phyloP scores from a whole-genome alignment of 345 rosid species.

The Schrenkiella parvula region DNA sequence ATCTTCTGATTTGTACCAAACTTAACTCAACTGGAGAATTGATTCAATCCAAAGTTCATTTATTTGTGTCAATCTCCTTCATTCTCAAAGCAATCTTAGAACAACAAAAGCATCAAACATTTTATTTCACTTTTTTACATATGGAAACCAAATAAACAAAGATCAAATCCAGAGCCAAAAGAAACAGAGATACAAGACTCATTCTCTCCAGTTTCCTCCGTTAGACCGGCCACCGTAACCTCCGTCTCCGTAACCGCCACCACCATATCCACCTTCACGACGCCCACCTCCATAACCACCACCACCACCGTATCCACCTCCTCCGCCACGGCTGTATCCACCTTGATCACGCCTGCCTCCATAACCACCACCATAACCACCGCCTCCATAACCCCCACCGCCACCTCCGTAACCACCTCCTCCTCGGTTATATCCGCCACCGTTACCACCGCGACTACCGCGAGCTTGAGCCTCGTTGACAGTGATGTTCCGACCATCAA shows the following conservation, averaged over 20 bases:
- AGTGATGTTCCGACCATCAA: slow-evolving; percentile 76
- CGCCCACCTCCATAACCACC: slow-evolving; percentile 23
- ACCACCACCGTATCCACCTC: slow-evolving; percentile 32
- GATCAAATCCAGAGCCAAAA: not conserved
- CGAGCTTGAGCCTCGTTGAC: slow-evolving; percentile 88
- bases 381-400: slow-evolving; percentile 1
- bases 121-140: not conserved
- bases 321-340: slow-evolving; percentile 37
- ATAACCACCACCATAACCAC: slow-evolving; percentile 33
- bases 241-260: slow-evolving; percentile 38
- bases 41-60: not conserved
- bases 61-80: not conserved
- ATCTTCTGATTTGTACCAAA: not conserved
- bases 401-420: slow-evolving; percentile 30
- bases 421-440: slow-evolving; percentile 29
- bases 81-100: not conserved
- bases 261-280: slow-evolving; percentile 45
- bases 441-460: slow-evolving; percentile 44
- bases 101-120: not conserved
- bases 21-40: too few species aligned
- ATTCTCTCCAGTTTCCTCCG: slow-evolving; percentile 54
- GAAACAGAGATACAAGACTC: not conserved
- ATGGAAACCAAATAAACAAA: not conserved
- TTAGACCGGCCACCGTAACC: slow-evolving; percentile 56
- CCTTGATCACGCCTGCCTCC: slow-evolving; percentile 42